These are phyloP conservation scores for Apiospora sp. DNA, from an alignment of 2,329 filamentous ascomycete genomes.

Conservation along the genomic window DNA sequence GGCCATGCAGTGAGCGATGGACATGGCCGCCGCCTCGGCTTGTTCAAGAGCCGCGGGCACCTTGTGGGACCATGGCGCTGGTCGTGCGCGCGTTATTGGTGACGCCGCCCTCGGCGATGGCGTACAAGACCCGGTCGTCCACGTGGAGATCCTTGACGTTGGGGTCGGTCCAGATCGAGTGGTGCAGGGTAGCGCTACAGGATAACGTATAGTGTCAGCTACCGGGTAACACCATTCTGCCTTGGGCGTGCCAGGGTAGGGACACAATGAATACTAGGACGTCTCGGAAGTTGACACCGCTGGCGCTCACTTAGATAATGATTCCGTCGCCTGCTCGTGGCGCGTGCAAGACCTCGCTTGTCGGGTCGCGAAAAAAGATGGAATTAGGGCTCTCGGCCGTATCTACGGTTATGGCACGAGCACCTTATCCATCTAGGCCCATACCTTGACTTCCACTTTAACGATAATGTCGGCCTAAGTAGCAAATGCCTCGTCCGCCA, in stretches of 20 bases:
- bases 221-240: background rate
- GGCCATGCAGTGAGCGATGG: constrained; percentile 34
- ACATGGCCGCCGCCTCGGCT: constrained; percentile 34
- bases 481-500: background rate
- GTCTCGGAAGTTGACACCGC: constrained; percentile 23
- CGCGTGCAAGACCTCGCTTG: too few relatives aligned
- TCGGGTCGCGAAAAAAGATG: too few relatives aligned
- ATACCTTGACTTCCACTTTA: too few relatives aligned
- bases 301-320: too few relatives aligned
- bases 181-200: constrained; percentile 32
- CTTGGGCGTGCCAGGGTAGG: constrained; percentile 25
- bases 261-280: constrained; percentile 30
- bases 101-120: constrained; percentile 22
- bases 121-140: constrained; percentile 35
- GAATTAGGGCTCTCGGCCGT: too few relatives aligned
- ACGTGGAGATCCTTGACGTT: constrained; percentile 29
- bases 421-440: too few relatives aligned
- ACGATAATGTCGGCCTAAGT: background rate
- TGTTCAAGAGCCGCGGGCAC: constrained; percentile 32
- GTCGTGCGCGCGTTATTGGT: constrained; percentile 34
- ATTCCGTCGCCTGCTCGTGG: too few relatives aligned
- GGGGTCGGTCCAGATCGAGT: constrained; percentile 33
- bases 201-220: background rate
- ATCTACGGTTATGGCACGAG: too few relatives aligned
- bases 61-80: constrained; percentile 30